Conservation (phyloP, 2,329 filamentous ascomycete genomes). For the Hansfordia pulvinata region DNA sequence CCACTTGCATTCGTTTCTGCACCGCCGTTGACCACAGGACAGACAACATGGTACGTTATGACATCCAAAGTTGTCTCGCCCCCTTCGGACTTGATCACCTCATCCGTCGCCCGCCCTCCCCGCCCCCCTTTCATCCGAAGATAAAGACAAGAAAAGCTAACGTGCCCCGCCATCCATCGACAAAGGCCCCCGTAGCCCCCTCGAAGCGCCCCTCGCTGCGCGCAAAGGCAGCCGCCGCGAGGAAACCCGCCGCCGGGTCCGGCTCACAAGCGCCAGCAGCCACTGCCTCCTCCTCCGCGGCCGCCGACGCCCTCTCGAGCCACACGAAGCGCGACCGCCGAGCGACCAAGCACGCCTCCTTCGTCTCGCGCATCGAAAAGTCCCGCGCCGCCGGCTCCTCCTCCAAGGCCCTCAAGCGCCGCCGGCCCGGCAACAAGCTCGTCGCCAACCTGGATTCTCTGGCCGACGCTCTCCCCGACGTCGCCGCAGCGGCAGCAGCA, state of each 20-base stretch:
- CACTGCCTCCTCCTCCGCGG: slow-evolving; percentile 37
- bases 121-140: no score
- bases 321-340: slow-evolving; percentile 75
- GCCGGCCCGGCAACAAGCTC: slow-evolving; percentile 65
- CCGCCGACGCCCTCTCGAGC: slow-evolving; percentile 43
- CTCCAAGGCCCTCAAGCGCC: slow-evolving; percentile 43
- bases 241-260: slow-evolving; percentile 35
- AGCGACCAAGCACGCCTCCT: slow-evolving; percentile 64
- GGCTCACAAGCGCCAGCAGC: slow-evolving; percentile 25
- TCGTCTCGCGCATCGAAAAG: slow-evolving; percentile 66
- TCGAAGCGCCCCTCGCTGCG: slow-evolving; percentile 43
- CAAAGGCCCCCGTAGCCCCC: slow-evolving; percentile 26
- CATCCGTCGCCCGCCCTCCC: no score
- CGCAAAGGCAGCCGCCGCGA: no score
- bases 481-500: no score
- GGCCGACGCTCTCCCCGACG: slow-evolving; percentile 64
- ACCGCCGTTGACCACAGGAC: no score
- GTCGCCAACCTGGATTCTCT: slow-evolving; percentile 61
- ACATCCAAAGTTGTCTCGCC: no score
- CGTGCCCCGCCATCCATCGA: slow-evolving; percentile 6
- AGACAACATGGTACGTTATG: no score
- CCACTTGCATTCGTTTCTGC: no score
- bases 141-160: no score
- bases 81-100: no score
- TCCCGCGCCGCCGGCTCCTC: slow-evolving; percentile 22